Evolutionary conservation across 1,284 basidiomycete genomes (phyloP).

Genomic region (Puccinia hordei): DNA sequence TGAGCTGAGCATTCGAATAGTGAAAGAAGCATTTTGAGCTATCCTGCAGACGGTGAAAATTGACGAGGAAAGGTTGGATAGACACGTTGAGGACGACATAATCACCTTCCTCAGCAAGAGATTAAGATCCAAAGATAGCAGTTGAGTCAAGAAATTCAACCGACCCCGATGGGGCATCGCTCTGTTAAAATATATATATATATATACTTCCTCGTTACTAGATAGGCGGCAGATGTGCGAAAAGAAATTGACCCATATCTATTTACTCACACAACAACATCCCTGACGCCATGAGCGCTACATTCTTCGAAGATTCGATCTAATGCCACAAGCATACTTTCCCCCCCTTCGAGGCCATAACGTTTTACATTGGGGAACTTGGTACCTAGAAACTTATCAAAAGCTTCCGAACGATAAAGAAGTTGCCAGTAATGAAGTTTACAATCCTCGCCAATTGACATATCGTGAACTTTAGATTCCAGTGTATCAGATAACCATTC

Average conservation of each 20-base stretch:
- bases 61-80: background rate
- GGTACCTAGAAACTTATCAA: constrained; percentile 76
- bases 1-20: constrained; percentile 76
- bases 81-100: background rate
- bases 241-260: background rate
- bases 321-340: constrained; percentile 83
- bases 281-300: constrained; percentile 58
- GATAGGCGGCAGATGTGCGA: background rate
- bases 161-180: constrained; percentile 72
- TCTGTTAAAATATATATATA: background rate
- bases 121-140: constrained; percentile 61
- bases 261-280: constrained; percentile 36
- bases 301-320: constrained; percentile 73
- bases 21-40: constrained; percentile 62
- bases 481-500: constrained; percentile 30
- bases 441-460: constrained; percentile 53
- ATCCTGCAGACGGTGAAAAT: background rate
- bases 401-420: constrained; percentile 72
- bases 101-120: constrained; percentile 31
- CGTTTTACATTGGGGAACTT: constrained; percentile 82
- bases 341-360: constrained; percentile 82
- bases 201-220: background rate
- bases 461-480: constrained; percentile 22
- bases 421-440: constrained; percentile 70
- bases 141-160: constrained; percentile 77